Evolutionary conservation across 768 basidiomycete genomes (phyloP).

Genomic region (Sporobolomyces roseus): DNA sequence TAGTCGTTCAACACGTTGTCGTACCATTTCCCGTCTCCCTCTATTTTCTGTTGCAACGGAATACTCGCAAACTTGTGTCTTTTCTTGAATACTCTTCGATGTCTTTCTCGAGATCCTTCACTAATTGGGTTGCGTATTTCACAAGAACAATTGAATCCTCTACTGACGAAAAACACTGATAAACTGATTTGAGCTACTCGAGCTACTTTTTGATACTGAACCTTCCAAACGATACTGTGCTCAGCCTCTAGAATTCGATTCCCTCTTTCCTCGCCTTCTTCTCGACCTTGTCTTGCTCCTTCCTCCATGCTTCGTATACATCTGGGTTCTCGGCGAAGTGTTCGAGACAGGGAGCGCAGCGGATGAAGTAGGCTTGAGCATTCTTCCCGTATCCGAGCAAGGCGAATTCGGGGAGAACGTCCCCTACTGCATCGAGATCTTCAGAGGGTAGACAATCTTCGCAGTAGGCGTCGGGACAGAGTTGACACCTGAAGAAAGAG

Average conservation of each 20-base stretch:
- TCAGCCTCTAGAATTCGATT: not conserved
- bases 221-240: too few species aligned
- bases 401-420: slow-evolving; percentile 57
- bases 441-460: slow-evolving; percentile 60
- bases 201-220: too few species aligned
- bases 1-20: too few species aligned
- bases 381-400: slow-evolving; percentile 17
- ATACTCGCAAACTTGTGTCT: too few species aligned
- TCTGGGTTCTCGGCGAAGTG: slow-evolving; percentile 10
- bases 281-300: slow-evolving; percentile 4
- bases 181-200: too few species aligned
- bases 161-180: too few species aligned
- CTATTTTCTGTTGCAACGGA: too few species aligned
- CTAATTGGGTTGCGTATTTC: too few species aligned
- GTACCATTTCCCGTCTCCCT: too few species aligned
- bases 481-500: slow-evolving; percentile 54
- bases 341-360: not conserved
- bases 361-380: slow-evolving; percentile 16
- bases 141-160: too few species aligned
- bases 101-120: too few species aligned
- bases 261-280: slow-evolving; percentile 7
- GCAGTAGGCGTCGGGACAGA: slow-evolving; percentile 61
- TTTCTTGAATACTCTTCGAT: too few species aligned
- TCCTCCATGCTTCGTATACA: not conserved
- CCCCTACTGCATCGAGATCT: slow-evolving; percentile 57